Base-by-base conservation (phyloP, 1,284 basidiomycete species). In the Sporisorium exsertum region DNA sequence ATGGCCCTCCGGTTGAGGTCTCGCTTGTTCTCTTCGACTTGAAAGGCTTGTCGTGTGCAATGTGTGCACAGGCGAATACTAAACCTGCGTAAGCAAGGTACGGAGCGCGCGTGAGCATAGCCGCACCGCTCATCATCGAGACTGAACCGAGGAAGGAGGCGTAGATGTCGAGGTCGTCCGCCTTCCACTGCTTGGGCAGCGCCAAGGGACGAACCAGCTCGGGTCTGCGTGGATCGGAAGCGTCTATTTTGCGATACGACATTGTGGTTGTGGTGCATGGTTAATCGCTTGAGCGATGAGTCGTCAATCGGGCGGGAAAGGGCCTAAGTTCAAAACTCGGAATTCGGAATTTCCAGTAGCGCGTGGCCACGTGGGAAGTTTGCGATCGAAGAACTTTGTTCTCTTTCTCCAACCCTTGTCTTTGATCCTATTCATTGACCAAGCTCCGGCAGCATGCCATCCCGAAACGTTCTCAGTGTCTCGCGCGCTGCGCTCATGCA, bases 21-120 rank as follows among this genome's bases (percentile, higher is more conserved):
- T 76, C 77, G 22, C 32, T 55, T 0, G 66, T 77, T 54, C 59
- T 70, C 43, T 20, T 63, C 13, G 74, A 77, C 26, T 77, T 77
- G 66, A 71, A 75, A 0, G 76, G 76, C 35, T 66, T 71, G 56
- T 78, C 72, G 50, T 78, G 72, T 4, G 69, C 72, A 18, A 75
- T 64, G 59, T 78, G 77, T 16, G 77, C 77, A 40, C 65, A 64
- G 12, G 77, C 72, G 33, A 78, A 78, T 20, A 78, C 29, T n/a
- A 72, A 29, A 5, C 77, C 77, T n/a, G 64, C 63, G 24, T 74
- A 78, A 13, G 76, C 76, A 24, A 74, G 58, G 42, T 72, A 64
- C 0, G 76, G 68, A 1, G 53, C 59, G 3, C 72, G 35, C 0
- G 68, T 71, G 18, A 78, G 52, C 76, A 78, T 74, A 2, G 71